Conservation (phyloP, 495 filamentous ascomycete species). For the Penicillium pulvis region DNA sequence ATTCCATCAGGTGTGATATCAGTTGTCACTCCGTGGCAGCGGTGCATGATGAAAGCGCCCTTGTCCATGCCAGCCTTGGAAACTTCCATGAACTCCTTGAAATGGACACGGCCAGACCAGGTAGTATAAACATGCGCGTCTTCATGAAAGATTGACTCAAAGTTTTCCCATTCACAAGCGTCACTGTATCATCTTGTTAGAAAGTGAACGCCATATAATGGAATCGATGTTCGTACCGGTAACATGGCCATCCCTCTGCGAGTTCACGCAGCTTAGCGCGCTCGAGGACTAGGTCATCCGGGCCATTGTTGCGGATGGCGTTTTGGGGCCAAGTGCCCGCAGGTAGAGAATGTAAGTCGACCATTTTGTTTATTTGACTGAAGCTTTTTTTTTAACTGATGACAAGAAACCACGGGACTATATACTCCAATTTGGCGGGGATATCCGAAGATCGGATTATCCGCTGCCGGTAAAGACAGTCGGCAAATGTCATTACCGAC, state of each 20-base stretch:
- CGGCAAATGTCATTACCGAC: not conserved
- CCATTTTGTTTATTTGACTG: conserved; percentile 13
- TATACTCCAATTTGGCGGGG: not conserved
- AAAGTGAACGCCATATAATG: not conserved
- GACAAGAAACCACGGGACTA: not conserved
- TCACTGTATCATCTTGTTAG: conserved; percentile 30
- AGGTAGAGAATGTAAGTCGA: conserved; percentile 34
- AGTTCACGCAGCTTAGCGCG: conserved; percentile 60
- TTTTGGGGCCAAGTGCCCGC: conserved; percentile 27
- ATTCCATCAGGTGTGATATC: conserved; percentile 49
- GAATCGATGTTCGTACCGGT: conserved; percentile 35
- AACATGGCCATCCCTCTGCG: conserved; percentile 69
- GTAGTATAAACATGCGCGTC: conserved; percentile 65
- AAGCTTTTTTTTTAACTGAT: not conserved
- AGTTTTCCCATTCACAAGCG: conserved; percentile 67
- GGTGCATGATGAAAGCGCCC: conserved; percentile 70
- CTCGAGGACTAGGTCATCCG: conserved; percentile 45
- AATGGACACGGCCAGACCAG: conserved; percentile 56
- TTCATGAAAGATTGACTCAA: conserved; percentile 59
- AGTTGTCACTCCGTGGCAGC: conserved; percentile 59
- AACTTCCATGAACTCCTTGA: conserved; percentile 59
- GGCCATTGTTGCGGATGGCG: conserved; percentile 60
- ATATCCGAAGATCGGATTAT: not conserved
- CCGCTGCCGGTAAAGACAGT: too few relatives aligned
- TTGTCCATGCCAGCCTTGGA: conserved; percentile 61